Base-by-base conservation (phyloP, 176 grass and related monocot genomes). In the Musa schizocarpa region DNA sequence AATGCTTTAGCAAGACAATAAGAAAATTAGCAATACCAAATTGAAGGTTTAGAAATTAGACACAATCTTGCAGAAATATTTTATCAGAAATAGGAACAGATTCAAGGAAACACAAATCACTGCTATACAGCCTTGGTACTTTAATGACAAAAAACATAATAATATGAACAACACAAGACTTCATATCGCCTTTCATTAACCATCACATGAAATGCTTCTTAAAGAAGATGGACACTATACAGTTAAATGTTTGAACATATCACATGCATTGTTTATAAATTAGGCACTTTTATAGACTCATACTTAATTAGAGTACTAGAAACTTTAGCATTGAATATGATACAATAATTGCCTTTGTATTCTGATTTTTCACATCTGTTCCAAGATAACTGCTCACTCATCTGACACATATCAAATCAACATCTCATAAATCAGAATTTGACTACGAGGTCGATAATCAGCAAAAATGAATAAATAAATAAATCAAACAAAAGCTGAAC, bases 401-500 rank as follows among this genome's bases (percentile, higher is more conserved):
- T 43, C 4, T 43, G 34, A 3, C 34, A 6, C 34, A 43, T 43
- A 43, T 43, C 34, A 43, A 43, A 43, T 43, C 4, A 43, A 43
- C 34, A 43, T 43, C 34, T 43, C 4, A 43, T 43, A 43, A 43
- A 43, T 43, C 34, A 43, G 34, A 43, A 43, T 43, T 43, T 43
- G 34, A 43, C 34, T 43, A 43, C 34, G 4, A 43, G 34, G 34
- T 43, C 0, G 4, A 19, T 34, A 74, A 74, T 74, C 13, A 29
- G 51, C 11, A 20, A 76, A 76, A 76, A 62, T 29, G 72, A 53
- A 69, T 25, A 10, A 70, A 76, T 21, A 25, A 27, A 57, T 51
- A 1, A 62, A 76, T 65, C 76, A n/a, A 61, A 74, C 56, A 68
- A 23, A 76, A 72, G 63, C 52, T 63, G 17, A 52, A 73, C 75